Conservation (phyloP, 1,284 basidiomycete genomes). For the Microbotryomycetes sp. region DNA sequence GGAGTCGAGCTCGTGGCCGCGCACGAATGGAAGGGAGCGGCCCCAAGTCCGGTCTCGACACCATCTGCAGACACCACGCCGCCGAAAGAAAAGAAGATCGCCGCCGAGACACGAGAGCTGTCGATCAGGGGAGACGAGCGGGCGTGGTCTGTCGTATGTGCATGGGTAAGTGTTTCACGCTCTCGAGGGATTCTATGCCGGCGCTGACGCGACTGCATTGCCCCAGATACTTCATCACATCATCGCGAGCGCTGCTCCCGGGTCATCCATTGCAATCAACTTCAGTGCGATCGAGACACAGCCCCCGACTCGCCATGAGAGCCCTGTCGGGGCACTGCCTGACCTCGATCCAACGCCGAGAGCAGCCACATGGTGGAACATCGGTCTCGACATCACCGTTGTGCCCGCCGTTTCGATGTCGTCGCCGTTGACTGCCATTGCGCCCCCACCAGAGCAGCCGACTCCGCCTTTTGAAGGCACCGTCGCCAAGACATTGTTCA, state of each 20-base stretch:
- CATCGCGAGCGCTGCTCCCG: conserved; percentile 55
- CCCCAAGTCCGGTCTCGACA: conserved; percentile 23
- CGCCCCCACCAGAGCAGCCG: conserved; percentile 28
- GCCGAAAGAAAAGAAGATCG: not conserved
- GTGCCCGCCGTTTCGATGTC: conserved; percentile 40
- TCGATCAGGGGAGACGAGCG: conserved; percentile 76
- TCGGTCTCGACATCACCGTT: conserved; percentile 22
- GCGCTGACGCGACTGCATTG: conserved; percentile 4
- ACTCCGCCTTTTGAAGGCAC: conserved; percentile 13
- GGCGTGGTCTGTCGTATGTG: conserved; percentile 67
- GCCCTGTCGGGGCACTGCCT: not conserved
- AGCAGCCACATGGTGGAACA: conserved; percentile 15
- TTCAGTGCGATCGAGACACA: conserved; percentile 53
- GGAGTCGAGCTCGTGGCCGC: conserved; percentile 80
- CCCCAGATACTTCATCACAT: conserved; percentile 75
- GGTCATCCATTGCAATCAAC: conserved; percentile 82
- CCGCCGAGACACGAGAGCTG: conserved; percentile 46
- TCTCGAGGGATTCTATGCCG: not conserved
- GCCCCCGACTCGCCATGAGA: conserved; percentile 1
- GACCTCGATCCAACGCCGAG: not conserved
- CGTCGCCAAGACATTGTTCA: conserved; percentile 17
- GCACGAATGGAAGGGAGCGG: conserved; percentile 48
- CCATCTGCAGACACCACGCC: conserved; percentile 54
- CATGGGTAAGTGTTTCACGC: conserved; percentile 57
- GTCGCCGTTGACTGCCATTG: conserved; percentile 50